Base-by-base conservation (phyloP, 2,329 filamentous ascomycete genomes). In the Penicillium sp. region DNA sequence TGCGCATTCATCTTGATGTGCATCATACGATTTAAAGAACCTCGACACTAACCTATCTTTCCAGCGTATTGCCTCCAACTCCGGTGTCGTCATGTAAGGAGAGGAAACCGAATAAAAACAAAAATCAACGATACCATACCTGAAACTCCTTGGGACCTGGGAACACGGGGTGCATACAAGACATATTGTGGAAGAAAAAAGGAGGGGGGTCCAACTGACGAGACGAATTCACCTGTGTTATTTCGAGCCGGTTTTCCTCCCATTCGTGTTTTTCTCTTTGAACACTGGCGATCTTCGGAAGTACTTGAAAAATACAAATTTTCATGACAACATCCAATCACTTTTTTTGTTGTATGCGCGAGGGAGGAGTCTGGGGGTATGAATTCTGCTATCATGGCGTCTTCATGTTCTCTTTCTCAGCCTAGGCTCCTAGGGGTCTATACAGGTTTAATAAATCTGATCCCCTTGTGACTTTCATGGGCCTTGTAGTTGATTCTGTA, bases 31-130 rank as follows among this genome's bases (percentile, higher is more conserved):
- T 10, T 13, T 8, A 51, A 24, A 52, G n/a, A n/a, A n/a, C n/a
- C 45, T 12, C 42, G 49, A 46, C 50, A 43, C 70, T 79, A 66
- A 79, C 68, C 43, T 55, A 39, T 13, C 42, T 36, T n/a, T 65
- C 93, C 89, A 42, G 39, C 93, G 93, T 97, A 97, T 97, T 81
- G 94, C 94, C 79, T 91, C 87, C 86, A 99, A 99, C 90, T 96
- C 93, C 60, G 94, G 94, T 87, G 94, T 99, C 75, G 94, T 99
- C 78, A 99, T 99, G 94, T 99, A 90, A 96, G 84, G 65, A 66
- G 64, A 63, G 50, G 45, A 56, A 62, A 59, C 49, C 55, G 59
- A 63, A 61, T 61, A 61, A 62, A 62, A 61, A 52, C 56, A 59
- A 63, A 63, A 60, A 62, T 59, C 52, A 61, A 60, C 60, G 60